Conservation (phyloP, 2,329 filamentous ascomycete species). For the Colletotrichum sansevieriae region DNA sequence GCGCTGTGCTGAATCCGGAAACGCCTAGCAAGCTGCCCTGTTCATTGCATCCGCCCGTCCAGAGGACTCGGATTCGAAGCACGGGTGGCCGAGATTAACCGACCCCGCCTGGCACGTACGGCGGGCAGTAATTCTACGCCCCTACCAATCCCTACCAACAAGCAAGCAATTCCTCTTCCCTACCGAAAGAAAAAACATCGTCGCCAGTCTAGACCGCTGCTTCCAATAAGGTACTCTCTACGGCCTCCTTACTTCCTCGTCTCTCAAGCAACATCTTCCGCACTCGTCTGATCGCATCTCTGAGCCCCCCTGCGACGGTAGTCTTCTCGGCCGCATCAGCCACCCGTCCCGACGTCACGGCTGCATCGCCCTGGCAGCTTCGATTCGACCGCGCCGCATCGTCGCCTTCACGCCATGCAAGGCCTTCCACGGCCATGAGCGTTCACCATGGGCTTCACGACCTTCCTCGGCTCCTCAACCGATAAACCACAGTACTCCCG, state of each 20-base stretch:
- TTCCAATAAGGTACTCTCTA: too few species aligned
- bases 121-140: too few species aligned
- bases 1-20: background rate
- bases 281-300: background rate
- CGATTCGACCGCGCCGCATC: conserved; percentile 1
- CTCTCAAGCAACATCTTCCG: too few species aligned
- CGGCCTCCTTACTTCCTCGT: too few species aligned
- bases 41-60: too few species aligned
- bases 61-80: too few species aligned
- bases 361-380: background rate
- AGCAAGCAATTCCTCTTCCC: background rate
- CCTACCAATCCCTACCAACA: background rate
- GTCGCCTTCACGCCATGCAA: conserved; percentile 26
- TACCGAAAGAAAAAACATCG: background rate
- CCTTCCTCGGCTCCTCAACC: conserved; percentile 42
- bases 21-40: too few species aligned
- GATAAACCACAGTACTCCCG: conserved; percentile 30
- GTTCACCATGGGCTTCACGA: conserved; percentile 40
- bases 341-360: background rate
- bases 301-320: background rate
- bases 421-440: conserved; percentile 35
- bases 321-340: background rate
- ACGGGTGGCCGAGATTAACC: too few species aligned
- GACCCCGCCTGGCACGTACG: too few species aligned
- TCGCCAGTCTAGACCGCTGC: too few species aligned